Evolutionary conservation across 2,329 filamentous ascomycete species (phyloP).

Genomic region (Diaporthe sp.): DNA sequence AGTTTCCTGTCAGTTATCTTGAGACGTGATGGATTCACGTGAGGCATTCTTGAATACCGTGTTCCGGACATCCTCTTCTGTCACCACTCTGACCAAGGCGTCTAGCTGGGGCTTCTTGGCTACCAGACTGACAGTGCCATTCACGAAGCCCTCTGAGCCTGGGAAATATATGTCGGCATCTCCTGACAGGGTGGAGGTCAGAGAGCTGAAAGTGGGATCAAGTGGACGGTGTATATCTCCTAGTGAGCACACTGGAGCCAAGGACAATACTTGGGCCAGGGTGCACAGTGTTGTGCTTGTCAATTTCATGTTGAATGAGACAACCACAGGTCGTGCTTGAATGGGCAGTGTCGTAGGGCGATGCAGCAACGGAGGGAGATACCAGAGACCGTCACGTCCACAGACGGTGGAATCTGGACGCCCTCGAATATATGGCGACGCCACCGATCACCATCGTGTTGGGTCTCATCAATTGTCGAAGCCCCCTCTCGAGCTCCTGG

Average conservation of each 20-base stretch:
- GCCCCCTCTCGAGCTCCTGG: background rate
- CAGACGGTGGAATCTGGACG: background rate
- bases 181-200: slow-evolving; percentile 5
- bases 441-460: background rate
- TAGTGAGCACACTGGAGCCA: background rate
- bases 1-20: background rate
- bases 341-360: background rate
- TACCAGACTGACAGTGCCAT: background rate
- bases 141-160: slow-evolving; percentile 1
- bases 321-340: background rate
- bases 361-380: background rate
- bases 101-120: slow-evolving; percentile 38
- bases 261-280: background rate
- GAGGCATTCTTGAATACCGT: slow-evolving; percentile 30
- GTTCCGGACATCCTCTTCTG: slow-evolving; percentile 43
- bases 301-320: background rate
- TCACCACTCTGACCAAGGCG: slow-evolving; percentile 42
- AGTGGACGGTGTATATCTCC: background rate
- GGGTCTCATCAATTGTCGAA: background rate
- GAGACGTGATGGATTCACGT: background rate
- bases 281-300: background rate
- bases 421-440: background rate
- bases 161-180: slow-evolving; percentile 21
- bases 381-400: background rate
- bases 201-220: background rate